Evolutionary conservation across 2,329 filamentous ascomycete species (phyloP).

Genomic region (Cladophialophora immunda): DNA sequence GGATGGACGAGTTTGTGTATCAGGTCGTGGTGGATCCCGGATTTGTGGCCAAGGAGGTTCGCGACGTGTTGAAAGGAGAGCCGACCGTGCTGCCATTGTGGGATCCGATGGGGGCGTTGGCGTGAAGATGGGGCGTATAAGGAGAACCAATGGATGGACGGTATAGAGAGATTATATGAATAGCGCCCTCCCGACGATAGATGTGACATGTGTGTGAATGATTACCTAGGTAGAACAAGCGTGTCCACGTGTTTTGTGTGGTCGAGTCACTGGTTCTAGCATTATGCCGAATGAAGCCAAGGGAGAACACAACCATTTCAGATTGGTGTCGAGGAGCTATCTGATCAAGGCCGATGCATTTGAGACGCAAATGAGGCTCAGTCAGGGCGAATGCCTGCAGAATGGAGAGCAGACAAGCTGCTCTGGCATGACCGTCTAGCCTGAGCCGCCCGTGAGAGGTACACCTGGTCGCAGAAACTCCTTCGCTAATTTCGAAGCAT

Average conservation of each 20-base stretch:
- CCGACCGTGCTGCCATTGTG: slow-evolving; percentile 77
- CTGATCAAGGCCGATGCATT: neutral
- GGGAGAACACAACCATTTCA: neutral
- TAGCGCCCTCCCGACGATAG: neutral
- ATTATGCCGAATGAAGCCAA: neutral
- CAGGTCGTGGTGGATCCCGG: slow-evolving; percentile 83
- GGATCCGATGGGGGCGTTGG: slow-evolving; percentile 82
- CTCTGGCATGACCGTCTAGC: slow-evolving; percentile 47
- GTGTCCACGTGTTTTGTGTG: neutral
- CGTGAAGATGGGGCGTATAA: slow-evolving; percentile 51
- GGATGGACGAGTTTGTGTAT: slow-evolving; percentile 84
- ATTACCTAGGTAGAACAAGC: neutral
- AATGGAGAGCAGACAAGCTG: neutral
- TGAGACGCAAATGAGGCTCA: neutral
- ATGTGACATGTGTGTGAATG: neutral
- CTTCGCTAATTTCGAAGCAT: slow-evolving; percentile 5
- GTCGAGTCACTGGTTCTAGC: neutral
- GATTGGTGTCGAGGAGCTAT: neutral
- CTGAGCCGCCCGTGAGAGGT: neutral
- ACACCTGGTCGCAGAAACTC: neutral
- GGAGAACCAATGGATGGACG: neutral
- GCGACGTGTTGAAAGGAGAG: slow-evolving; percentile 74
- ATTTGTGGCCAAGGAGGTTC: slow-evolving; percentile 71
- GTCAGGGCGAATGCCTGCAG: neutral
- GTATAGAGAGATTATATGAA: neutral